A percentile compares a stretch with the other conserved stretches of the same genome.
Conservation (phyloP, 1,284 basidiomycete genomes). For the Neotropicomus parvogracilis region DNA sequence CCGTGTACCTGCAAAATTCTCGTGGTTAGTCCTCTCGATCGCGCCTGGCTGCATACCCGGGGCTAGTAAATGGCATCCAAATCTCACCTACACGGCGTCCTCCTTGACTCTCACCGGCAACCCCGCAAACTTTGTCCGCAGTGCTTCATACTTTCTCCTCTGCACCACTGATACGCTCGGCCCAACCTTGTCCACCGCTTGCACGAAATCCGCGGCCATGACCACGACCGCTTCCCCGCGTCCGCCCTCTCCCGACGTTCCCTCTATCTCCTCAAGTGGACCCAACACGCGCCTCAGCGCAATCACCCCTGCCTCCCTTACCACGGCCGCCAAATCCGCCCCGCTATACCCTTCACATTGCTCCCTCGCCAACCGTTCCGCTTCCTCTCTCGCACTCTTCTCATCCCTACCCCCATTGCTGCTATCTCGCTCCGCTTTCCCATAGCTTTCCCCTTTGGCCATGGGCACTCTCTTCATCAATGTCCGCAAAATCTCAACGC, state of each 20-base stretch:
- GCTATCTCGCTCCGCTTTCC: neutral
- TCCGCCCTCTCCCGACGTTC: neutral
- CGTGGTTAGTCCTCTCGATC: neutral
- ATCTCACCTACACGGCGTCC: slow-evolving; percentile 13
- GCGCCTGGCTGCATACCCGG: neutral
- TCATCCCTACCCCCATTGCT: slow-evolving; percentile 15
- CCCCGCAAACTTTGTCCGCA: slow-evolving; percentile 81
- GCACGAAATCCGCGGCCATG: slow-evolving; percentile 63
- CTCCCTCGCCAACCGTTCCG: slow-evolving; percentile 54
- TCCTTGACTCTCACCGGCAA: slow-evolving; percentile 43
- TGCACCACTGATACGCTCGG: slow-evolving; percentile 85
- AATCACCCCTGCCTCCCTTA: slow-evolving; percentile 86
- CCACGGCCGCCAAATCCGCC: slow-evolving; percentile 83
- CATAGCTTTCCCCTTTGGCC: slow-evolving; percentile 12
- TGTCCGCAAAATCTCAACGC: slow-evolving; percentile 83
- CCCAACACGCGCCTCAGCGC: slow-evolving; percentile 76
- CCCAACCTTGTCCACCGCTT: slow-evolving; percentile 78
- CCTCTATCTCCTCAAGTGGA: slow-evolving; percentile 47
- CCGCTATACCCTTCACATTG: slow-evolving; percentile 85
- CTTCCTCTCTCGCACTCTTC: slow-evolving; percentile 19
- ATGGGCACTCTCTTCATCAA: slow-evolving; percentile 72
- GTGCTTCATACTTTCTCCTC: slow-evolving; percentile 75
- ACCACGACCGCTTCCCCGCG: slow-evolving; percentile 42
- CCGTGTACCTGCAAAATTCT: too few relatives aligned
- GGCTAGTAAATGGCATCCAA: too few relatives aligned